Base-by-base conservation (phyloP, 257 asterid genomes). In the Penstemon davidsonii region DNA sequence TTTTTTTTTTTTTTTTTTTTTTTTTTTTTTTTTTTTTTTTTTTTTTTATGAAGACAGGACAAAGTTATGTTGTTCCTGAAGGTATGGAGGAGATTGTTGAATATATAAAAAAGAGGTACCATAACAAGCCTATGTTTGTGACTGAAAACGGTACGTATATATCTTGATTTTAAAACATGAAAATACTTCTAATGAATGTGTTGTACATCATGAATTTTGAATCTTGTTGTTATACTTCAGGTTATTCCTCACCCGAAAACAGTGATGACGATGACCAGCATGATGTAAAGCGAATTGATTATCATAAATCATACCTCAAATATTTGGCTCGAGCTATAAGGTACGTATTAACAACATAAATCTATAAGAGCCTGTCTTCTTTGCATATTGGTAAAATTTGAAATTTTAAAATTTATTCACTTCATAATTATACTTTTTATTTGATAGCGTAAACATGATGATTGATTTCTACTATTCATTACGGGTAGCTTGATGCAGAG, bases 81-180 rank as follows among this genome's bases (percentile, higher is more conserved):
- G 96, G 91, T 68, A 83, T 91, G 81, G 87, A 86, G 70, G 86
- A 70, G 64, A 80, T 83, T 42, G 82, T 88, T 18, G 63, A 51
- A 36, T 91, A 88, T 61, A 54, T 75, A 5, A 86, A 82, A 81
- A 76, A 82, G 43, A 74, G 96, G 74, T 91, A 87, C 72, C 62
- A 66, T 57, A 85, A 87, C 82, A 84, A 74, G 85, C 85, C 96
- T 10, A 85, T 91, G 81, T 74, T 76, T 58, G 51, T 88, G 50
- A 83, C 89, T 57, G 97, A 91, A 79, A 88, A 85, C 61, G 96
- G 97, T 88, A 70, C 19, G 5, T 13, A 12, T 25, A 1, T 40
- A 40, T 45, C n/a, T 76, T 50, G 4, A 18, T 36, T 6, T 12
- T 25, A 25, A 25, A 25, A 25, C 2, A 25, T 25, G 33, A 25